Conservation (phyloP, 2,329 filamentous ascomycete species). For the Lizonia empirigonia region DNA sequence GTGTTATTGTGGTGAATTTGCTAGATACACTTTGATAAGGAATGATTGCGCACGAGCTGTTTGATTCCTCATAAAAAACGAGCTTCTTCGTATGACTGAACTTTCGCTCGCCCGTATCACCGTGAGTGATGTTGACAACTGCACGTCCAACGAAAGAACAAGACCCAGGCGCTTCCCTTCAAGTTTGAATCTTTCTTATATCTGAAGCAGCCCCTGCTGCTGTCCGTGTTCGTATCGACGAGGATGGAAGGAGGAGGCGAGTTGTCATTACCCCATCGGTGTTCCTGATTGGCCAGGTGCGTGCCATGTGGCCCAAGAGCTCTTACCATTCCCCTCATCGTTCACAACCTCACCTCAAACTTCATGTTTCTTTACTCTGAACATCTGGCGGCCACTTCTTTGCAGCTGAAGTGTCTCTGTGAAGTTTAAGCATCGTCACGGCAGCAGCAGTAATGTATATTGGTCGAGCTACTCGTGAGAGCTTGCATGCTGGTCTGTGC, state of each 20-base stretch:
- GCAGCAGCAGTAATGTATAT: background rate
- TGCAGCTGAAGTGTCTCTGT: background rate
- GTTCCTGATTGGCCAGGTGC: conserved; percentile 10
- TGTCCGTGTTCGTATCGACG: conserved; percentile 1
- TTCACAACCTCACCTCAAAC: conserved; percentile 8
- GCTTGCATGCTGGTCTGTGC: conserved; percentile 4
- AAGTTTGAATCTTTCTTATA: background rate
- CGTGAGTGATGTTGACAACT: background rate
- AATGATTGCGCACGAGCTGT: too few species aligned
- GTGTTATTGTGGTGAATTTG: too few species aligned
- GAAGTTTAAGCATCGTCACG: too few species aligned
- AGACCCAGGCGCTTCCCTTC: background rate
- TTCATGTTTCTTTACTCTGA: background rate
- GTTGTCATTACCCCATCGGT: conserved; percentile 20
- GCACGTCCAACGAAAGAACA: background rate
- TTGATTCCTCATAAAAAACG: too few species aligned
- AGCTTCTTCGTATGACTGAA: too few species aligned
- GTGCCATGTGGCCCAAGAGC: conserved; percentile 17
- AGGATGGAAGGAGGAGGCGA: conserved; percentile 5
- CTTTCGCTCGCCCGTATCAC: too few species aligned
- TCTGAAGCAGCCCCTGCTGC: background rate
- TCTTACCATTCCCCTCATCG: conserved; percentile 13
- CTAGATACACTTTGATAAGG: too few species aligned
- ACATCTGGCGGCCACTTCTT: background rate
- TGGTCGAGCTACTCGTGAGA: background rate